Evolutionary conservation across 176 grass and related monocot species (phyloP).

Genomic region (Carex cristatella): DNA sequence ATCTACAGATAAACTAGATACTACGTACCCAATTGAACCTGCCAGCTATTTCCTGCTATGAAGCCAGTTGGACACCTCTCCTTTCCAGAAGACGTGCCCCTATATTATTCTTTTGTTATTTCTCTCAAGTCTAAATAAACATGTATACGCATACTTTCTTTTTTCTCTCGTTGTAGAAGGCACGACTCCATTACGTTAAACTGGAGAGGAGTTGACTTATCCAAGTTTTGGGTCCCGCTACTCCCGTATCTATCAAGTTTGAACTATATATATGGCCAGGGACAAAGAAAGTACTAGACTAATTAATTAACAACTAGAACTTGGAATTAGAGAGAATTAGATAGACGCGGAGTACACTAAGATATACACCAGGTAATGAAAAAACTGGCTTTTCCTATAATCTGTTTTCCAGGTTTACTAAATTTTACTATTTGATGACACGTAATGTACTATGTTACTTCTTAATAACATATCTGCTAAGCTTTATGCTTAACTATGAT

Average conservation of each 20-base stretch:
- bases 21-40: background rate
- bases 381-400: background rate
- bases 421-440: background rate
- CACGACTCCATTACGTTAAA: background rate
- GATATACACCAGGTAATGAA: background rate
- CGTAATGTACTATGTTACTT: background rate
- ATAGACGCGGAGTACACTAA: background rate
- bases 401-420: background rate
- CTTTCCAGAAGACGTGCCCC: background rate
- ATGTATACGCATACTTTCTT: background rate
- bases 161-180: background rate
- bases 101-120: background rate
- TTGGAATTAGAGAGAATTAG: background rate
- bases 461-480: background rate
- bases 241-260: background rate
- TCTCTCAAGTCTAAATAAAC: background rate
- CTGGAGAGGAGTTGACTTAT: constrained; percentile 5
- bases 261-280: background rate
- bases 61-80: constrained; percentile 4
- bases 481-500: background rate
- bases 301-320: background rate
- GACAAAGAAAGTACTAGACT: background rate
- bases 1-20: background rate
- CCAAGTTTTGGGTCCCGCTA: background rate
- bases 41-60: background rate